phyloP scores from a whole-genome alignment of 345 rosid species.

The Aquilaria malaccensis region DNA sequence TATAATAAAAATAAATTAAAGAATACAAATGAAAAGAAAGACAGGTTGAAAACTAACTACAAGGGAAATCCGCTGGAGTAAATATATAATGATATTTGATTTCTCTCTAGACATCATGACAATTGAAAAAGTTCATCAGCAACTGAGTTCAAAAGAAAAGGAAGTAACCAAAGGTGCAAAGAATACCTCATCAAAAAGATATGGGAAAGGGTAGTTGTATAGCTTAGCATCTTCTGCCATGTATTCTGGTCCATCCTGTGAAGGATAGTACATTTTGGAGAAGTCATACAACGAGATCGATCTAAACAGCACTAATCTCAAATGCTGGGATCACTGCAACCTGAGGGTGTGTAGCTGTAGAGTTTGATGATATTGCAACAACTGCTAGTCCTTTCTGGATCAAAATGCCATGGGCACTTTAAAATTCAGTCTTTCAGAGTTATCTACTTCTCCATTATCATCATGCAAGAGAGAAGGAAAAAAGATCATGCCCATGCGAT shows the following conservation, averaged over 20 bases:
- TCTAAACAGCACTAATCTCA: constrained; percentile 22
- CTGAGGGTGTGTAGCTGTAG: constrained; percentile 82
- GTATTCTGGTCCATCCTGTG: constrained; percentile 86
- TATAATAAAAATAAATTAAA: too few relatives aligned
- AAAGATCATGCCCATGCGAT: neutral
- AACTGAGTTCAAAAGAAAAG: neutral
- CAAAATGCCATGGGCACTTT: constrained; percentile 4
- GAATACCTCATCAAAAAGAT: constrained; percentile 72
- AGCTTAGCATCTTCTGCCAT: constrained; percentile 83
- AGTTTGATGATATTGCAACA: constrained; percentile 88
- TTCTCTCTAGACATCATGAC: neutral
- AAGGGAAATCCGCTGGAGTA: too few relatives aligned
- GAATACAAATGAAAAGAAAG: too few relatives aligned
- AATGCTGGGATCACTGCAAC: constrained; percentile 32
- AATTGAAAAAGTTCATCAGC: neutral
- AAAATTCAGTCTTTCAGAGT: neutral
- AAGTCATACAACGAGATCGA: constrained; percentile 19
- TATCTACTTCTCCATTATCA: neutral
- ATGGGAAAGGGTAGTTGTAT: constrained; percentile 73
- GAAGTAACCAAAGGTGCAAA: neutral
- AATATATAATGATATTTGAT: too few relatives aligned
- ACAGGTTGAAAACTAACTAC: too few relatives aligned
- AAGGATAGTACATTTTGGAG: constrained; percentile 18
- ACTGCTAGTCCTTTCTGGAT: constrained; percentile 88
- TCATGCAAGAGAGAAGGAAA: constrained; percentile 1